Conservation (phyloP, 345 rosid genomes). For the Streptanthus diversifolius region DNA sequence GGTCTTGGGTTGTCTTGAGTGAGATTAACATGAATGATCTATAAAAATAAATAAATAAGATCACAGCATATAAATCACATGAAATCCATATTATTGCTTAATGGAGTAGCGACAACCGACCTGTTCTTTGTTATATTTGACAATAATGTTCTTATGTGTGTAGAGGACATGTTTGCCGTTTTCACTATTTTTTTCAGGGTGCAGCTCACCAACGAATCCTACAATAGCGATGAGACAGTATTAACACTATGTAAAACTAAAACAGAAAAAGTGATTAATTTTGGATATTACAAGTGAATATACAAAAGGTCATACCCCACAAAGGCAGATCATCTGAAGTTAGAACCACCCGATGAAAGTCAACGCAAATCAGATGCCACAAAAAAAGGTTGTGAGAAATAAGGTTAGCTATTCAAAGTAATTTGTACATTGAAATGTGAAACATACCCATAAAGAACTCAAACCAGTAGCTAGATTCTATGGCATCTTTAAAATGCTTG, state of each 20-base stretch:
- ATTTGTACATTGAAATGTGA: neutral
- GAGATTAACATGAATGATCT: slow-evolving; percentile 92
- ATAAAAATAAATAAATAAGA: slow-evolving; percentile 12
- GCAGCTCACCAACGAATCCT: slow-evolving; percentile 90
- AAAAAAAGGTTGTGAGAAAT: slow-evolving; percentile 13
- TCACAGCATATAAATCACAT: neutral
- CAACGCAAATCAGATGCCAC: slow-evolving; percentile 31
- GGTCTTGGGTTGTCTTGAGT: slow-evolving; percentile 76
- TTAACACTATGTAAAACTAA: neutral
- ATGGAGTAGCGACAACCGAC: slow-evolving; percentile 37
- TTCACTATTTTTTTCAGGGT: slow-evolving; percentile 72
- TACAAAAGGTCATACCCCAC: slow-evolving; percentile 4
- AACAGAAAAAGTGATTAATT: neutral
- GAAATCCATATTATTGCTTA: slow-evolving; percentile 7
- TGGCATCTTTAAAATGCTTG: slow-evolving; percentile 80
- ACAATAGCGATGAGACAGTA: slow-evolving; percentile 19
- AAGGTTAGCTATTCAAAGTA: slow-evolving; percentile 15
- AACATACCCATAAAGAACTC: slow-evolving; percentile 72
- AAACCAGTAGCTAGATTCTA: slow-evolving; percentile 87
- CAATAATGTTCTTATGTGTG: slow-evolving; percentile 68
- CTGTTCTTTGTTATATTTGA: slow-evolving; percentile 81
- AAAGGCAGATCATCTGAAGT: slow-evolving; percentile 12
- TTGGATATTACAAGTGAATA: neutral
- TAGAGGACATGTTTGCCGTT: slow-evolving; percentile 64
- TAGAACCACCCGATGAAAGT: slow-evolving; percentile 35